A percentile compares a stretch with the other conserved stretches of the same genome.
Evolutionary conservation across 495 filamentous ascomycete genomes (phyloP).

Genomic region (Umbilicaria muhlenbergii): DNA sequence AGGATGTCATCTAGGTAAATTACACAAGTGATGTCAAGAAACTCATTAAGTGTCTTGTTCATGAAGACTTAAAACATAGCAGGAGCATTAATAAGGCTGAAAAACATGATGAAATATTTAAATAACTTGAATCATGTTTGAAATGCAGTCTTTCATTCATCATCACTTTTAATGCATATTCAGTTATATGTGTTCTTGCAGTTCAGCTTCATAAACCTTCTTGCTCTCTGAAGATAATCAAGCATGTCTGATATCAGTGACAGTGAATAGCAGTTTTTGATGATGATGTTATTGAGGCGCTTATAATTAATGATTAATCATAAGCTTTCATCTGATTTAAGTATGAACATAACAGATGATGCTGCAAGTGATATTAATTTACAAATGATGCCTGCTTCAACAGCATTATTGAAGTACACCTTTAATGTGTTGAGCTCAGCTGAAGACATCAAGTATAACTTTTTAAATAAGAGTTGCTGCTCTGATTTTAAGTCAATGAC

Average conservation of each 20-base stretch:
- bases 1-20: slow-evolving; percentile 14
- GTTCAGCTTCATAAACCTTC: background rate
- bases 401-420: too few species aligned
- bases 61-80: slow-evolving; percentile 1
- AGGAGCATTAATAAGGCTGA: slow-evolving; percentile 7
- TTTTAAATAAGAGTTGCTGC: too few species aligned
- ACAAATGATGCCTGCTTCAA: too few species aligned
- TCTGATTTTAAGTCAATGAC: too few species aligned
- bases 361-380: slow-evolving; percentile 2
- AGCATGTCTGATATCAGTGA: slow-evolving; percentile 1
- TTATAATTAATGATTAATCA: slow-evolving; percentile 3
- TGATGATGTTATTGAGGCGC: slow-evolving; percentile 6
- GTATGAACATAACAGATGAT: slow-evolving; percentile 20
- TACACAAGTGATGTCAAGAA: slow-evolving; percentile 5
- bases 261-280: slow-evolving; percentile 8
- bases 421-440: too few species aligned
- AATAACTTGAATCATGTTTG: slow-evolving; percentile 9
- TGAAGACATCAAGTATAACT: too few species aligned
- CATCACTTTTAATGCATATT: slow-evolving; percentile 1
- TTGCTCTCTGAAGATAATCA: background rate
- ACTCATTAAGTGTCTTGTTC: slow-evolving; percentile 1
- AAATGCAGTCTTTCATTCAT: slow-evolving; percentile 8
- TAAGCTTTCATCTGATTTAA: background rate
- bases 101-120: slow-evolving; percentile 10
- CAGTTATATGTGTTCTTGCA: background rate